Evolutionary conservation across 2,329 filamentous ascomycete genomes (phyloP).

Genomic region (Fonsecaea nubica): DNA sequence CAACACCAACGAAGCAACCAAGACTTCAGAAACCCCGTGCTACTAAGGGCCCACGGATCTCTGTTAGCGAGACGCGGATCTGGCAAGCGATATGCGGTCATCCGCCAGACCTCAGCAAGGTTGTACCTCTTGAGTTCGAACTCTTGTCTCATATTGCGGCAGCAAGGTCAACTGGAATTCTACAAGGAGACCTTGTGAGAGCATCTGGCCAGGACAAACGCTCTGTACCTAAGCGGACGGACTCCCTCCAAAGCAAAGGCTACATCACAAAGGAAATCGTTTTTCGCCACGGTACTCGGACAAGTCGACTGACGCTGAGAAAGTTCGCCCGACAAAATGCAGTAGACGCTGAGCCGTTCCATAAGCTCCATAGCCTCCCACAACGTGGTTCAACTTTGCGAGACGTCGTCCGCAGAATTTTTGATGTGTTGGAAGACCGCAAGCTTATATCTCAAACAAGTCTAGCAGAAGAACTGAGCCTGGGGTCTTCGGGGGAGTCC

Average conservation of each 20-base stretch:
- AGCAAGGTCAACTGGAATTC: conserved; percentile 60
- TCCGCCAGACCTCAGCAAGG: conserved; percentile 60
- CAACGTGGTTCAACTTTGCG: conserved; percentile 22
- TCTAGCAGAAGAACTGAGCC: conserved; percentile 26
- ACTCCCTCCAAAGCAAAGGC: conserved; percentile 62
- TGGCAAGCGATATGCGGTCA: conserved; percentile 69
- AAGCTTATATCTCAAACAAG: conserved; percentile 27
- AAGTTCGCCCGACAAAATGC: conserved; percentile 50
- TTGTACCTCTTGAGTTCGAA: conserved; percentile 62
- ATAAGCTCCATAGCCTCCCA: not conserved
- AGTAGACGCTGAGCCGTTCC: conserved; percentile 6
- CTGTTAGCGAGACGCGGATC: conserved; percentile 61
- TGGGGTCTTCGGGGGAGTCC: conserved; percentile 22
- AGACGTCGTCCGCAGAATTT: conserved; percentile 34
- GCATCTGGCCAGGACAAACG: conserved; percentile 69
- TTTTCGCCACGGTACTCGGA: conserved; percentile 57
- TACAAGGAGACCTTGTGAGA: conserved; percentile 62
- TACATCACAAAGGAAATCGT: conserved; percentile 66
- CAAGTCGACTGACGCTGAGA: conserved; percentile 63
- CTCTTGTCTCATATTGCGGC: conserved; percentile 66
- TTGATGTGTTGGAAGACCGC: conserved; percentile 26
- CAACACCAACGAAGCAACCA: not conserved
- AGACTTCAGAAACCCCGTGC: not conserved
- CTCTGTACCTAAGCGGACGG: conserved; percentile 67
- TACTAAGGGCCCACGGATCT: conserved; percentile 46